Evolutionary conservation across 2,329 filamentous ascomycete genomes (phyloP).

Genomic region (Thielaviopsis populi): DNA sequence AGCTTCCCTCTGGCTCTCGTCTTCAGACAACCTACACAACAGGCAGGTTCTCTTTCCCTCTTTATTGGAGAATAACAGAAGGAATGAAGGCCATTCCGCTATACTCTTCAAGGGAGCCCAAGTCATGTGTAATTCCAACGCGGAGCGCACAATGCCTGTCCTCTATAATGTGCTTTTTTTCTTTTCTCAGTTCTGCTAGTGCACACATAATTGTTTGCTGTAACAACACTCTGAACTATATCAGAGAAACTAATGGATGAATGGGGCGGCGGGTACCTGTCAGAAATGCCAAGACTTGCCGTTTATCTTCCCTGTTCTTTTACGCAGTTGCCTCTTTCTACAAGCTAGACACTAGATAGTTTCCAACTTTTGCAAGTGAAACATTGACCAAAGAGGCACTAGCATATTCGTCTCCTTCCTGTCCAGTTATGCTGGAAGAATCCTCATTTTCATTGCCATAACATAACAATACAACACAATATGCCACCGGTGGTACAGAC

Average conservation of each 20-base stretch:
- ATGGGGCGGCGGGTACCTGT: background rate
- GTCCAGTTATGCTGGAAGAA: background rate
- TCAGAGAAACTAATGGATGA: background rate
- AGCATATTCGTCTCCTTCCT: background rate
- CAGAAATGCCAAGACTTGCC: constrained; percentile 1
- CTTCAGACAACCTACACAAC: background rate
- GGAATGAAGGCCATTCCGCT: background rate
- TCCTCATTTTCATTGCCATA: background rate
- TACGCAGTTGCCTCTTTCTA: background rate
- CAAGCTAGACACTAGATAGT: background rate
- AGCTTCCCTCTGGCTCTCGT: background rate
- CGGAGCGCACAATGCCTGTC: too few species aligned
- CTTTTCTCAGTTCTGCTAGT: too few species aligned
- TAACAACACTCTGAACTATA: background rate
- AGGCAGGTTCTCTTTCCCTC: background rate
- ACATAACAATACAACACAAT: background rate
- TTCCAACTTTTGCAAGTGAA: background rate
- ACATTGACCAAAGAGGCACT: background rate
- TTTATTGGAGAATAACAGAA: background rate
- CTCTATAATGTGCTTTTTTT: background rate
- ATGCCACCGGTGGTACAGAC: background rate
- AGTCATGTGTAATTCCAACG: background rate
- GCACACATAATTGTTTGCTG: background rate
- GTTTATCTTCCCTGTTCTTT: background rate
- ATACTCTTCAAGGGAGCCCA: background rate